Percentiles rank a stretch among this genome's conserved stretches.
Evolutionary conservation across 805 yeast genomes (phyloP).

Genomic region (Nakazawaea molendinolei): DNA sequence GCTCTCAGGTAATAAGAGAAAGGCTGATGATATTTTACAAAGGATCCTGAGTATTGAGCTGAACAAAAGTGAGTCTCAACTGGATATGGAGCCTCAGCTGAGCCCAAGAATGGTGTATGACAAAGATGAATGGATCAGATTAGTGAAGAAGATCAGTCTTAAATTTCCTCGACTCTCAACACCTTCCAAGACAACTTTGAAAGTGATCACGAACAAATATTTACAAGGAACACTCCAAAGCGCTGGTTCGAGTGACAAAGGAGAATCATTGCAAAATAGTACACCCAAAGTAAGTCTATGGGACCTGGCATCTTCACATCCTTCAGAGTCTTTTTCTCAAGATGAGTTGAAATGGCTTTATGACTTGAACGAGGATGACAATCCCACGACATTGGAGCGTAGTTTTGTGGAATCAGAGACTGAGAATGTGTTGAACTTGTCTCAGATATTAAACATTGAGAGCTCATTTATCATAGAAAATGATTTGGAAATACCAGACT

Average conservation of each 20-base stretch:
- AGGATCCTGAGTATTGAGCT: neutral
- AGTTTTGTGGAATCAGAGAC: neutral
- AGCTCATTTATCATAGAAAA: neutral
- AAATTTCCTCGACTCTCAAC: slow-evolving; percentile 22
- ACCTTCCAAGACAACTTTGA: slow-evolving; percentile 18
- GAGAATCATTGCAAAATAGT: neutral
- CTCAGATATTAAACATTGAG: slow-evolving; percentile 16
- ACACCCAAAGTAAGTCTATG: slow-evolving; percentile 14
- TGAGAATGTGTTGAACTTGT: slow-evolving; percentile 16
- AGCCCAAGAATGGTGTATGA: slow-evolving; percentile 17
- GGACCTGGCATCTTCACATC: slow-evolving; percentile 15
- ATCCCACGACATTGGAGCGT: neutral
- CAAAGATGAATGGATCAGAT: slow-evolving; percentile 23
- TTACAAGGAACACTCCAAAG: slow-evolving; percentile 5
- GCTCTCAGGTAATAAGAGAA: slow-evolving; percentile 24
- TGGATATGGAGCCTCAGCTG: slow-evolving; percentile 9
- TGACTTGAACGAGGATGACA: slow-evolving; percentile 10
- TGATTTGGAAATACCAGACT: slow-evolving; percentile 3
- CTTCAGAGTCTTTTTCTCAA: slow-evolving; percentile 12
- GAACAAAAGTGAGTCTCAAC: neutral
- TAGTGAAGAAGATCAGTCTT: slow-evolving; percentile 16
- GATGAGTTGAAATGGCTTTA: slow-evolving; percentile 19
- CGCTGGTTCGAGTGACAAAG: too few species aligned
- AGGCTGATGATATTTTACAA: slow-evolving; percentile 20
- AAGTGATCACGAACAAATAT: slow-evolving; percentile 19